Evolutionary conservation across 257 asterid species (phyloP).

Genomic region (Voacanga thouarsii): DNA sequence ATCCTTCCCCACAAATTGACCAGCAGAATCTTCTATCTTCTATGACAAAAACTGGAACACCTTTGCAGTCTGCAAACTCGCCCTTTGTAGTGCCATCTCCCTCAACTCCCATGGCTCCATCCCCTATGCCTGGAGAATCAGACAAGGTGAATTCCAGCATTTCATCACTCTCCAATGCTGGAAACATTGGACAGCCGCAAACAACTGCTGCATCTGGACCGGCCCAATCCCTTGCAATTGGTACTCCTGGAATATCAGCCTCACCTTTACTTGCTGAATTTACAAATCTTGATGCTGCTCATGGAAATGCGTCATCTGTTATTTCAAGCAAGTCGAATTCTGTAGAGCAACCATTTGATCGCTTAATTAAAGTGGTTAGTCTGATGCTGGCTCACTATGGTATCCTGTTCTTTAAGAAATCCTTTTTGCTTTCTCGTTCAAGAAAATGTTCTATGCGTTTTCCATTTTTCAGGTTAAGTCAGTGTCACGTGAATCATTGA

Average conservation of each 20-base stretch:
- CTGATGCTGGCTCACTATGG: conserved; percentile 6
- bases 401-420: neutral
- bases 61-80: conserved; percentile 77
- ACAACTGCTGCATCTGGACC: conserved; percentile 52
- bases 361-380: conserved; percentile 72
- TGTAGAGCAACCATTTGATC: conserved; percentile 79
- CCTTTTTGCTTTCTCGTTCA: neutral
- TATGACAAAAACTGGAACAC: conserved; percentile 71
- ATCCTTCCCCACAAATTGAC: conserved; percentile 85
- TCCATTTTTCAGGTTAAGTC: conserved; percentile 59
- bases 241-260: conserved; percentile 97
- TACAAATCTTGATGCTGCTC: conserved; percentile 74
- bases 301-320: conserved; percentile 59
- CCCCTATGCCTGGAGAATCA: conserved; percentile 85
- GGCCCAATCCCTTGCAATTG: conserved; percentile 85
- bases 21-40: conserved; percentile 64
- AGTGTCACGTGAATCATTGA: conserved; percentile 58
- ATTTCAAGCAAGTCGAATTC: conserved; percentile 53
- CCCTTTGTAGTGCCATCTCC: conserved; percentile 87
- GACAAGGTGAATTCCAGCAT: conserved; percentile 65
- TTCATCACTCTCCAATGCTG: conserved; percentile 60
- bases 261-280: conserved; percentile 93
- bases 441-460: neutral
- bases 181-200: conserved; percentile 53
- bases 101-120: conserved; percentile 87